Evolutionary conservation across 768 basidiomycete genomes (phyloP).

Genomic region (Lepiota brunneoincarnata): DNA sequence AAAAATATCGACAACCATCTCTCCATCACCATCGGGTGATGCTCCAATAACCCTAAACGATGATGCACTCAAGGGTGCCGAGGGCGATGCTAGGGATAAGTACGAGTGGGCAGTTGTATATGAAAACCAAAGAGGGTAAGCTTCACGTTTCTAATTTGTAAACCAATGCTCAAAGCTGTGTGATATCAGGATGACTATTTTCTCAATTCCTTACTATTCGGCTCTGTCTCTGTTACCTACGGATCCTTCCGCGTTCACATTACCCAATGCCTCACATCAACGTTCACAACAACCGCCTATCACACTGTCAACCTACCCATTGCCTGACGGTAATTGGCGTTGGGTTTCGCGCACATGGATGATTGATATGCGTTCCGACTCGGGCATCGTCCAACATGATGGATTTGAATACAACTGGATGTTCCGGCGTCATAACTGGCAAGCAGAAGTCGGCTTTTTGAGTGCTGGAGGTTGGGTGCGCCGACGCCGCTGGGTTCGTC

Average conservation of each 20-base stretch:
- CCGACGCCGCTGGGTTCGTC: constrained; percentile 76
- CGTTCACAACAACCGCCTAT: constrained; percentile 52
- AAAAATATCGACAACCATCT: background rate
- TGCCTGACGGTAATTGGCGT: constrained; percentile 78
- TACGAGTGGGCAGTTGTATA: constrained; percentile 80
- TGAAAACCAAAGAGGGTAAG: constrained; percentile 82
- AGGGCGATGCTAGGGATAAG: constrained; percentile 39
- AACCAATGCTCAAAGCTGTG: constrained; percentile 8
- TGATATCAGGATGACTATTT: constrained; percentile 51
- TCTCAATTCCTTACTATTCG: constrained; percentile 75
- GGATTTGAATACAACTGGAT: constrained; percentile 86
- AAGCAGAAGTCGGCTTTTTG: constrained; percentile 53
- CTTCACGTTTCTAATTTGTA: background rate
- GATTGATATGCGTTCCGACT: constrained; percentile 83
- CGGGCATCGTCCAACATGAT: constrained; percentile 74
- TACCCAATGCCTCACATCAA: constrained; percentile 40
- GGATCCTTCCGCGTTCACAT: constrained; percentile 74
- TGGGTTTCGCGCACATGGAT: constrained; percentile 84
- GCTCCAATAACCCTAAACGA: constrained; percentile 31
- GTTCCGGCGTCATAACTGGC: constrained; percentile 69
- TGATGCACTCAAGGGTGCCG: constrained; percentile 18
- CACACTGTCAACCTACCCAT: constrained; percentile 59
- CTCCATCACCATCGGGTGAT: constrained; percentile 5
- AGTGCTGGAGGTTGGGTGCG: constrained; percentile 75
- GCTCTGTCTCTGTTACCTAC: constrained; percentile 62